Percentiles rank a stretch among this genome's conserved stretches.
Evolutionary conservation across 1,139 yeast species (phyloP).

Genomic region (Spathaspora sp.): DNA sequence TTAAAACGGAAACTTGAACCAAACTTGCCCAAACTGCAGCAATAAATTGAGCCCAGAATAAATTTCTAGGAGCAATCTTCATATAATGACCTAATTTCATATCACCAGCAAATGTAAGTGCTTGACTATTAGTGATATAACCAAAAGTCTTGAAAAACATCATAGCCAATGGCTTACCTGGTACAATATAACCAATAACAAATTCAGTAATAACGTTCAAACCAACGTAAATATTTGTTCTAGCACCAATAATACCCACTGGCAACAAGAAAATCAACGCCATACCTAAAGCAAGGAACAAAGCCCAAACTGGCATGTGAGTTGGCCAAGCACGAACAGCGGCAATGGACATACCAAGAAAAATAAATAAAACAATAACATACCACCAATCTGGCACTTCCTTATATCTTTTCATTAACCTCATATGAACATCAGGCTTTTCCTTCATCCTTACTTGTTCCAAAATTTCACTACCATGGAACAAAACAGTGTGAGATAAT

Average conservation of each 20-base stretch:
- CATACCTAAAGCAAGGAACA: constrained; percentile 39
- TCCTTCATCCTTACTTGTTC: constrained; percentile 43
- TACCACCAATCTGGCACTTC: constrained; percentile 75
- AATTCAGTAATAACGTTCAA: constrained; percentile 48
- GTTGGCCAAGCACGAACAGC: constrained; percentile 44
- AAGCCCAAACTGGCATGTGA: constrained; percentile 41
- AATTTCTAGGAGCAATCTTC: constrained; percentile 48
- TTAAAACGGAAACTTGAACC: constrained; percentile 45
- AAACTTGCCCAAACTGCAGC: constrained; percentile 47
- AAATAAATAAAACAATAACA: constrained; percentile 39
- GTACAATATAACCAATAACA: constrained; percentile 47
- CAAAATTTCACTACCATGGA: constrained; percentile 55
- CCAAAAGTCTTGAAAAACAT: constrained; percentile 49
- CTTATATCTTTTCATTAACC: constrained; percentile 56
- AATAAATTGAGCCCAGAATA: constrained; percentile 46
- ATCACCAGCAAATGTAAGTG: constrained; percentile 51
- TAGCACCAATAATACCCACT: constrained; percentile 41
- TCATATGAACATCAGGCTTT: constrained; percentile 60
- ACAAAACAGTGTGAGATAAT: constrained; percentile 51
- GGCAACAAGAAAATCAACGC: constrained; percentile 43
- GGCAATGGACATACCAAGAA: constrained; percentile 41
- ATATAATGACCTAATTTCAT: constrained; percentile 56
- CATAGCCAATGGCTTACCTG: constrained; percentile 49
- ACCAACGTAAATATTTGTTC: constrained; percentile 46
- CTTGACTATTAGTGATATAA: constrained; percentile 54